A percentile compares a stretch with the other conserved stretches of the same genome.
phyloP scores from a whole-genome alignment of 2,329 filamentous ascomycete species.

The Microascus cirrosus region DNA sequence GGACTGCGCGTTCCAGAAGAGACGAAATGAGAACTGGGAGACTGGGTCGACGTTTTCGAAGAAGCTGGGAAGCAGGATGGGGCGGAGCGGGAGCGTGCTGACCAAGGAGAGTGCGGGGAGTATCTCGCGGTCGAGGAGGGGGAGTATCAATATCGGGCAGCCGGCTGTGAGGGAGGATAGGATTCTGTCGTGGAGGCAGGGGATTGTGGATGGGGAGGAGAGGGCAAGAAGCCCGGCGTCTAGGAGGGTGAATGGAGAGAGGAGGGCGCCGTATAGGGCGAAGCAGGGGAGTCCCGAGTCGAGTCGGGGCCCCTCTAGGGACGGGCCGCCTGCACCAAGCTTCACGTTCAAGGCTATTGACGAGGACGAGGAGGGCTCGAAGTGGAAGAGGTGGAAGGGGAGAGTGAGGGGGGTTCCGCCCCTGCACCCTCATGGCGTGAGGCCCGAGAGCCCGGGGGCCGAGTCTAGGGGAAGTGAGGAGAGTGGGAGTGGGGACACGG shows the following conservation, averaged over 20 bases:
- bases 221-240: conserved; percentile 22
- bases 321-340: conserved; percentile 33
- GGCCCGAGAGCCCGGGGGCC: conserved; percentile 8
- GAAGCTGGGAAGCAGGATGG: conserved; percentile 50
- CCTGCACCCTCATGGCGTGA: conserved; percentile 24
- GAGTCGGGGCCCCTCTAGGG: conserved; percentile 14
- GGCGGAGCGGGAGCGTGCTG: conserved; percentile 43
- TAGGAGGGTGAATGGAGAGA: conserved; percentile 27
- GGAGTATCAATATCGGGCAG: conserved; percentile 29
- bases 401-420: background rate
- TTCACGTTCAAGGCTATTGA: conserved; percentile 36
- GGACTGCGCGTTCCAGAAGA: conserved; percentile 78
- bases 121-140: conserved; percentile 34
- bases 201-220: conserved; percentile 31
- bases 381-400: conserved; percentile 13
- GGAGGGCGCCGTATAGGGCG: conserved; percentile 29
- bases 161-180: conserved; percentile 39
- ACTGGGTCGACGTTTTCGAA: conserved; percentile 65
- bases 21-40: conserved; percentile 68
- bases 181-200: conserved; percentile 81
- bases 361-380: conserved; percentile 31
- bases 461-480: background rate
- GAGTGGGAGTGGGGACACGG: background rate
- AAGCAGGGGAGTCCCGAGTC: conserved; percentile 25
- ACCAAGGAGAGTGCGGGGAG: conserved; percentile 41